Base-by-base conservation (phyloP, 257 asterid species). In the Nicotiana benthamiana region DNA sequence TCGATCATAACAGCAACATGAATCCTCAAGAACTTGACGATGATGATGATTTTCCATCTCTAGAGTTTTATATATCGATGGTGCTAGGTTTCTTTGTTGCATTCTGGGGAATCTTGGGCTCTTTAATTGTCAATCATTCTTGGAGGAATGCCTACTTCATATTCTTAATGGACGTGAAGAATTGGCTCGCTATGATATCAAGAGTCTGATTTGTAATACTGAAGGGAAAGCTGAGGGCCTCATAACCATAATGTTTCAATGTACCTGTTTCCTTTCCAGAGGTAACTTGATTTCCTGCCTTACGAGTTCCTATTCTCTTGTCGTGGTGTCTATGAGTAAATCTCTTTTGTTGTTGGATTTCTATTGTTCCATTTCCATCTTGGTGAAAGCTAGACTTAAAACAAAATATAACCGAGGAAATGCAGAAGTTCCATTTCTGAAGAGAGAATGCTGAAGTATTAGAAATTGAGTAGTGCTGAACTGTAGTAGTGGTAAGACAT, bases 61-160 rank as follows among this genome's bases (percentile, higher is more conserved):
- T 30, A 15, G 80, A 36, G 77, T 62, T 83, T 12, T 70, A 79
- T 32, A 59, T 57, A 13, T 70, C 53, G 1, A 79, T 79, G 67
- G 62, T 24, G 13, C 0, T 51, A 0, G 81, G 86, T 5, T 83
- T 59, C 10, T 48, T 53, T 4, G 26, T 51, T 1, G 48, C 67
- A 9, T 68, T 77, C 51, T 82, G 75, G 85, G 80, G 75, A 10
- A n/a, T 82, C 18, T 22, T 60, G 36, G 61, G 28, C 36, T 66
- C 17, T 67, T 48, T 80, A 43, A 46, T 81, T 15, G 48, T 75
- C 30, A 78, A 82, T 16, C 6, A 3, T 17, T 59, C 80, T 7
- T 78, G 82, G 82, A 67, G 66, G 28, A 15, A 57, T 27, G 79
- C 75, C 15, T 82, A 78, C 63, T 82, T 54, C 43, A 61, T 5